These are phyloP conservation scores for Excoecaria agallocha DNA, from an alignment of 345 rosid species.

Conservation along the genomic window DNA sequence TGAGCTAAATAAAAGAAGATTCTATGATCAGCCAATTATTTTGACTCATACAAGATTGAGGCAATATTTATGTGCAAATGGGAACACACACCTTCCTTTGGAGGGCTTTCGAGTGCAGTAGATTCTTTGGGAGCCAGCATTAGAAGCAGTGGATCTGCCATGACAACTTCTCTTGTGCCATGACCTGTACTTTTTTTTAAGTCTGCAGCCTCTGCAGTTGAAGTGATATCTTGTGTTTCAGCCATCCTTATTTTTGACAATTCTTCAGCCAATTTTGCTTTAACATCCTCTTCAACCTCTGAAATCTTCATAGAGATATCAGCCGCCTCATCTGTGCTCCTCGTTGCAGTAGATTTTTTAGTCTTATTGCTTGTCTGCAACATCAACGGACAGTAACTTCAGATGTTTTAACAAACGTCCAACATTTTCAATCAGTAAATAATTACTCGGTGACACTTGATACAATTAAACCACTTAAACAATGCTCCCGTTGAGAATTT, in stretches of 20 bases:
- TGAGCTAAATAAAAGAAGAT: background rate
- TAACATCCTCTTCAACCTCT: conserved; percentile 47
- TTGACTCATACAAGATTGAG: background rate
- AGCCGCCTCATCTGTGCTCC: conserved; percentile 30
- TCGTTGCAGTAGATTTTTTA: conserved; percentile 34
- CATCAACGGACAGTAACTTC: conserved; percentile 12
- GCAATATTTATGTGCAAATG: background rate
- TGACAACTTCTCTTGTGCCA: conserved; percentile 20
- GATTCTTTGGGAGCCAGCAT: conserved; percentile 15
- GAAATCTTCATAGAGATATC: conserved; percentile 34
- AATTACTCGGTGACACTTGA: background rate
- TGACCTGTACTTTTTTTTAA: conserved; percentile 23
- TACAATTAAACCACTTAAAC: conserved; percentile 1
- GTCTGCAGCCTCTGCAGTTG: conserved; percentile 31
- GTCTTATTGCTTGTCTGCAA: conserved; percentile 45
- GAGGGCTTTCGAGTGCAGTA: conserved; percentile 18
- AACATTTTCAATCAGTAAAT: conserved; percentile 13
- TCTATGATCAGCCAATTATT: background rate
- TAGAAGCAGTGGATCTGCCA: conserved; percentile 20
- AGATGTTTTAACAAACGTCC: conserved; percentile 1
- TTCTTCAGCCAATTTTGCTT: conserved; percentile 63
- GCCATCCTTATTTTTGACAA: conserved; percentile 69
- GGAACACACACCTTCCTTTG: conserved; percentile 33
- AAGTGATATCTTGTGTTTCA: conserved; percentile 38
- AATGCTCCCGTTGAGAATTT: background rate